These are phyloP conservation scores for Leccinellum rugosiceps DNA, from an alignment of 768 basidiomycete species.

Conservation along the genomic window DNA sequence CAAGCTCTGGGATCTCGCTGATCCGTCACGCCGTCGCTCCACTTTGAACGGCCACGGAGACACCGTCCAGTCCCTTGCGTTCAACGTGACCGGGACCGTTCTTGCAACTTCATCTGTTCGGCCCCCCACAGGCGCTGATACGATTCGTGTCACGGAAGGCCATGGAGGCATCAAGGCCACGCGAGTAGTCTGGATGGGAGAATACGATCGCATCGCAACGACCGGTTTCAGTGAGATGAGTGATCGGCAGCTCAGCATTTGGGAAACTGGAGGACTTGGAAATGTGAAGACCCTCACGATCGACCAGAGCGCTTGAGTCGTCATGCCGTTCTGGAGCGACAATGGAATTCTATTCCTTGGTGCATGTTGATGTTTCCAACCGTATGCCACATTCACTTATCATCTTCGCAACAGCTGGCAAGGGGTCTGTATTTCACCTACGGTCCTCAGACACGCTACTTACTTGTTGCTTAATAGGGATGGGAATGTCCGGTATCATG, in stretches of 20 bases:
- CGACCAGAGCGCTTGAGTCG: slow-evolving; percentile 86
- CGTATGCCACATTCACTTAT: slow-evolving; percentile 2
- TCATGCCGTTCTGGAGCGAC: slow-evolving; percentile 98
- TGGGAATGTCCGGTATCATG: slow-evolving; percentile 97
- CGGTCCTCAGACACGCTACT: background rate
- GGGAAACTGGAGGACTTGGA: slow-evolving; percentile 78
- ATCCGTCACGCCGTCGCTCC: slow-evolving; percentile 58
- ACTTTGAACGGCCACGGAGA: slow-evolving; percentile 78
- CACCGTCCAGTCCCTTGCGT: slow-evolving; percentile 81
- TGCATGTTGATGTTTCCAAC: slow-evolving; percentile 28
- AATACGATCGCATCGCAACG: slow-evolving; percentile 82
- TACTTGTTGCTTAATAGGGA: slow-evolving; percentile 51
- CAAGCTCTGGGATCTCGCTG: slow-evolving; percentile 88
- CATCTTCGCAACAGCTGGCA: slow-evolving; percentile 56
- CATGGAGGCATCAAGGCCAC: slow-evolving; percentile 94
- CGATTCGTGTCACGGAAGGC: slow-evolving; percentile 80
- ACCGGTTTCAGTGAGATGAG: slow-evolving; percentile 96
- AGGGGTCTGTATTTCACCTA: slow-evolving; percentile 54
- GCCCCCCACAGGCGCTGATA: slow-evolving; percentile 76
- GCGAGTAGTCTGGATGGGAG: slow-evolving; percentile 88
- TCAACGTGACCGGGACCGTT: slow-evolving; percentile 75
- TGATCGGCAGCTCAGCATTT: slow-evolving; percentile 85
- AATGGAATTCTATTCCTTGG: slow-evolving; percentile 88
- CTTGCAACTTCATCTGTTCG: slow-evolving; percentile 88
- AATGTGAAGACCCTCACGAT: slow-evolving; percentile 76